phyloP scores from a whole-genome alignment of 2,329 filamentous ascomycete genomes.

The Elsinoe necatrix region DNA sequence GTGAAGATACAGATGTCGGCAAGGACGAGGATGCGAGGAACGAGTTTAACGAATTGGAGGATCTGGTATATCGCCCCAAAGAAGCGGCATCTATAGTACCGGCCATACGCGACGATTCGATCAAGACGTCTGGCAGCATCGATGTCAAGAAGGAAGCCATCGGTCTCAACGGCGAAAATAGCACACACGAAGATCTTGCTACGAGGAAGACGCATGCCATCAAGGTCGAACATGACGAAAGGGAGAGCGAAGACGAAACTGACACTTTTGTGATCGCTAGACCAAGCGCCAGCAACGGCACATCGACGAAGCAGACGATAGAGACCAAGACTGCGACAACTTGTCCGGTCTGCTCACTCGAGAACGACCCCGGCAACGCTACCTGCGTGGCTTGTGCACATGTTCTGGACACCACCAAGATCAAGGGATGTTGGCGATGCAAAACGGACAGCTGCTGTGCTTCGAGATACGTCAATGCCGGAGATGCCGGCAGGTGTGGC shows the following conservation, averaged over 20 bases:
- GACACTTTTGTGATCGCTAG: neutral
- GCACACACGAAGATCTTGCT: neutral
- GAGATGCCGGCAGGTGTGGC: conserved; percentile 61
- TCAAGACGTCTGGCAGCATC: neutral
- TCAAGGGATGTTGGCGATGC: conserved; percentile 58
- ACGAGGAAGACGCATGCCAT: neutral
- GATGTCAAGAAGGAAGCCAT: neutral
- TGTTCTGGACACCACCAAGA: conserved; percentile 50
- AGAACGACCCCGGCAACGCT: conserved; percentile 46
- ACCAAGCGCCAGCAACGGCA: neutral
- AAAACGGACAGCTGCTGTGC: conserved; percentile 46
- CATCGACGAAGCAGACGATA: neutral
- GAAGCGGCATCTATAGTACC: neutral
- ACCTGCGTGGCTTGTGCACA: conserved; percentile 64
- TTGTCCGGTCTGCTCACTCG: conserved; percentile 61
- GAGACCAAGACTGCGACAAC: conserved; percentile 9
- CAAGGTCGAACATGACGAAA: neutral
- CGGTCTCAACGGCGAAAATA: neutral
- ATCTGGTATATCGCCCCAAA: conserved; percentile 28
- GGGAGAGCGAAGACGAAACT: neutral
- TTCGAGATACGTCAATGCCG: conserved; percentile 57
- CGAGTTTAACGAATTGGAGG: conserved; percentile 60
- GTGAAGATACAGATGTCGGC: conserved; percentile 47
- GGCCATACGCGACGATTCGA: neutral
- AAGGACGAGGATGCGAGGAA: conserved; percentile 51